Evolutionary conservation across 352 stramenopile genomes (phyloP), one percentile per base, ranked within the genome.

Genomic region (Globisporangium solare): DNA sequence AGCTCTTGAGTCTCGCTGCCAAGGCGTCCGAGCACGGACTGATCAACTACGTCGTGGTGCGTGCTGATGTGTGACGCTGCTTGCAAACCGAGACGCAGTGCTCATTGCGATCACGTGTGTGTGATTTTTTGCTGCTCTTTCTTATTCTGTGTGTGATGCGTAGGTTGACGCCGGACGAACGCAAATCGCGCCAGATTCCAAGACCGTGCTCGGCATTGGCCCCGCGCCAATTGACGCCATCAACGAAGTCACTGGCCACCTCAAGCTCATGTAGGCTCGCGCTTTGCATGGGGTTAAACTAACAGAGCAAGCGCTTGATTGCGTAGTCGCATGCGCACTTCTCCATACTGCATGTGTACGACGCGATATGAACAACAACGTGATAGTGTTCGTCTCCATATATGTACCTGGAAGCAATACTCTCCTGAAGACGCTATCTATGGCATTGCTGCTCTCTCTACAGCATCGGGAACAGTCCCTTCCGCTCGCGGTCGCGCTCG

Each of bases 171-270:
- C 85, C 22, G 85, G 85, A 0, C 76, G 85, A 32, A 95, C 85
- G 53, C 85, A 95, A 69, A 95, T 95, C 64, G 85, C 85, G 7
- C 81, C 83, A 0, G 76, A 92, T 21, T 86, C 68, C 35, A 95
- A 95, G 77, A 95, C 85, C 6, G 85, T 95, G 43, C 47, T 95
- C 45, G 76, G 73, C 47, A 92, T 95, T 54, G 85, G 85, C 0
- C 85, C 85, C 0, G 85, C 85, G 3, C 73, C 85, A 15, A 64
- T 92, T 22, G 69, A 78, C 22, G 77, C 63, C 27, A 76, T 94
- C 56, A 74, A 94, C 58, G 71, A 74, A 37, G 66, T 94, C 56
- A 92, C 80, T 3, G 77, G 77, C 31, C 85, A 92, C 63, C 79
- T 94, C 58, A 94, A 93, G 69, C 80, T 94, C 64, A 88, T 93